These are phyloP conservation scores for Polytrichum formosum DNA, from an alignment of 225 moss, liverwort and hornwort genomes.

Conservation along the genomic window DNA sequence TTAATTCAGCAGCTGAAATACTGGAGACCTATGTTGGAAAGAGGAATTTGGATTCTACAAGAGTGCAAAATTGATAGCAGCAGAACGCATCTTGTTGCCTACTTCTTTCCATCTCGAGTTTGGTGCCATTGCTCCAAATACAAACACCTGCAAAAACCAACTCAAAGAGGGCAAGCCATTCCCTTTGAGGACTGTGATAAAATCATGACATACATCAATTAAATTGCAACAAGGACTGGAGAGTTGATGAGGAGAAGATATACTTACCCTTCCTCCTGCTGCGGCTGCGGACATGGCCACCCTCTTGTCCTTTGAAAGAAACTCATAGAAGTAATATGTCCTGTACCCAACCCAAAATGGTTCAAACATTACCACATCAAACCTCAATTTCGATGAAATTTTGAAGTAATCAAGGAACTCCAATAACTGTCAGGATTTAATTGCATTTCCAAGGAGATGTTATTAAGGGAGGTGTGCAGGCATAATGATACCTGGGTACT, in stretches of 20 bases:
- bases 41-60: constrained; percentile 14
- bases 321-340: constrained; percentile 93
- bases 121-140: constrained; percentile 86
- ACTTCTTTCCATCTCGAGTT: constrained; percentile 78
- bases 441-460: no score
- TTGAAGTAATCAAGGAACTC: no score
- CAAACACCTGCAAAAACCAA: constrained; percentile 64
- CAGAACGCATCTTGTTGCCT: constrained; percentile 65
- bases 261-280: constrained; percentile 74
- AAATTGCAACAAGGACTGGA: neutral
- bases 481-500: constrained; percentile 55
- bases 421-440: no score
- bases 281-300: constrained; percentile 87
- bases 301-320: constrained; percentile 74
- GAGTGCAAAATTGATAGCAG: constrained; percentile 63
- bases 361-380: constrained; percentile 5
- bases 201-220: constrained; percentile 1
- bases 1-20: no score
- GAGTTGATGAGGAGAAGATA: constrained; percentile 1
- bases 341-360: constrained; percentile 26
- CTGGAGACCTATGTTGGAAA: no score
- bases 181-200: no score
- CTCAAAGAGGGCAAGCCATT: no score
- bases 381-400: neutral
- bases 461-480: no score